A percentile compares a stretch with the other conserved stretches of the same genome.
Evolutionary conservation across 2,329 filamentous ascomycete genomes (phyloP).

Genomic region (Pseudonectria buxi): DNA sequence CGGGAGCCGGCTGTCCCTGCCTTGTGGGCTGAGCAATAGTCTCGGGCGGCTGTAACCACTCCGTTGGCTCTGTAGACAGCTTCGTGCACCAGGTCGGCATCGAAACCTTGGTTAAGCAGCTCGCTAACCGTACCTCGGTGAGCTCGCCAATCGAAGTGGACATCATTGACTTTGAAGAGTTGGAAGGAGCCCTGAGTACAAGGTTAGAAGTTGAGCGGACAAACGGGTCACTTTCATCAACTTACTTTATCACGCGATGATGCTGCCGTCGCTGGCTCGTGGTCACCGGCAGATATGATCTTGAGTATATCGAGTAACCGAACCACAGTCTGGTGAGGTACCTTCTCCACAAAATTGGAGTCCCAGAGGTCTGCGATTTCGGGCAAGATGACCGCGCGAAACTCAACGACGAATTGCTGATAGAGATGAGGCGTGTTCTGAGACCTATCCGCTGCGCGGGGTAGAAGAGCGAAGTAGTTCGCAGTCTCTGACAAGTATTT

Average conservation of each 20-base stretch:
- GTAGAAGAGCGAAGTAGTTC: slow-evolving; percentile 43
- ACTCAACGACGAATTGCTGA: slow-evolving; percentile 76
- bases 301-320: slow-evolving; percentile 79
- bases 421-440: slow-evolving; percentile 38
- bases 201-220: slow-evolving; percentile 3
- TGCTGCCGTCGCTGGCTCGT: slow-evolving; percentile 59
- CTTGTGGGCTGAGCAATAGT: slow-evolving; percentile 67
- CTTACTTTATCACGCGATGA: slow-evolving; percentile 53
- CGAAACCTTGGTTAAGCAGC: slow-evolving; percentile 28
- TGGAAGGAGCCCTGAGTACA: slow-evolving; percentile 21
- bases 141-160: slow-evolving; percentile 41
- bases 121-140: slow-evolving; percentile 26
- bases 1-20: slow-evolving; percentile 52
- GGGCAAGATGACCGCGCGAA: slow-evolving; percentile 74
- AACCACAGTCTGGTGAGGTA: slow-evolving; percentile 68
- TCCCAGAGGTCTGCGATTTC: slow-evolving; percentile 76
- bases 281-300: slow-evolving; percentile 68
- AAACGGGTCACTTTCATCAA: slow-evolving; percentile 7
- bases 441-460: slow-evolving; percentile 34
- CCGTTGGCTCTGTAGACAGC: slow-evolving; percentile 79
- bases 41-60: slow-evolving; percentile 48
- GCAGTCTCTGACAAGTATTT: slow-evolving; percentile 76
- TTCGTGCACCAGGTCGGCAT: slow-evolving; percentile 63
- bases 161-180: slow-evolving; percentile 38
- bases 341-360: slow-evolving; percentile 74